These are phyloP conservation scores for Rhodotorula sp. DNA, from an alignment of 1,284 basidiomycete genomes.

Conservation along the genomic window DNA sequence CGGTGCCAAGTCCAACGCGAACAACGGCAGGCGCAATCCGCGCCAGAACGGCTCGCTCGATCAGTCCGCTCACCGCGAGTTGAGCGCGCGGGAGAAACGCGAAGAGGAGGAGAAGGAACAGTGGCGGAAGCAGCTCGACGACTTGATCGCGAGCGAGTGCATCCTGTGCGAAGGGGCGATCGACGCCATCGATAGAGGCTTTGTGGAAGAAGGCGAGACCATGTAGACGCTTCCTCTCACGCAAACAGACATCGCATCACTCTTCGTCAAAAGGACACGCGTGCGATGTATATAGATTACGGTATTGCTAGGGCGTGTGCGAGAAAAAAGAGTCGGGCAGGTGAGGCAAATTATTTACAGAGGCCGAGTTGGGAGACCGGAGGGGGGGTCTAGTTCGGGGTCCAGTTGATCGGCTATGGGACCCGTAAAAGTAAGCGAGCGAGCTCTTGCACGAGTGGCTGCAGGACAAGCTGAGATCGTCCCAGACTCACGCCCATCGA, in stretches of 20 bases:
- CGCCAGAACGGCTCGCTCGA: conserved; percentile 47
- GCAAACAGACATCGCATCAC: background rate
- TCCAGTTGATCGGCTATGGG: background rate
- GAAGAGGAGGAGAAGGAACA: conserved; percentile 59
- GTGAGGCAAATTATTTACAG: no score
- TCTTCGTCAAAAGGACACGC: background rate
- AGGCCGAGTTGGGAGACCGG: background rate
- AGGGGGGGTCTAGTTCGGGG: background rate
- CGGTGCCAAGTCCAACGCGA: background rate
- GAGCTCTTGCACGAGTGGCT: no score
- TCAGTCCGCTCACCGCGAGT: background rate
- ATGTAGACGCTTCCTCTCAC: conserved; percentile 39
- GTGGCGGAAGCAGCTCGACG: conserved; percentile 76
- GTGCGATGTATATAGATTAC: background rate
- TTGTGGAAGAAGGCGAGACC: conserved; percentile 54
- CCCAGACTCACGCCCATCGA: background rate
- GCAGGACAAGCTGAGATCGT: background rate
- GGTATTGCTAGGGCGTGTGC: background rate
- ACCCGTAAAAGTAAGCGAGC: background rate
- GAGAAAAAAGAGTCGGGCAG: background rate
- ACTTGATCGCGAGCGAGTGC: conserved; percentile 78
- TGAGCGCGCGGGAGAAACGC: conserved; percentile 38
- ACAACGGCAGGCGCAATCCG: conserved; percentile 23
- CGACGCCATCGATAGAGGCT: conserved; percentile 56
- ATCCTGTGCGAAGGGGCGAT: conserved; percentile 87